Base-by-base conservation (phyloP, 1,284 basidiomycete genomes). In the Malassezia vespertilionis region DNA sequence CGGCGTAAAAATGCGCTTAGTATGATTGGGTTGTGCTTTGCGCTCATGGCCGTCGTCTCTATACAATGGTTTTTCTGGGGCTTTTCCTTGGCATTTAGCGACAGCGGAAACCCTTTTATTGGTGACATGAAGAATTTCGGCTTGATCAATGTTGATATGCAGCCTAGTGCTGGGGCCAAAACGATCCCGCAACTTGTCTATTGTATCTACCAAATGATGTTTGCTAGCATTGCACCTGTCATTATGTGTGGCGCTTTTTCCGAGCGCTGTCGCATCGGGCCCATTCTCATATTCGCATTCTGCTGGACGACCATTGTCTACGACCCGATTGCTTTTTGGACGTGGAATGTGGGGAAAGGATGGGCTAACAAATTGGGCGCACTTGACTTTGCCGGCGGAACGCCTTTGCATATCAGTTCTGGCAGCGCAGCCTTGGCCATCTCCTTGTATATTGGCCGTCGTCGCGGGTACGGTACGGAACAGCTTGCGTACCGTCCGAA, bases 251-350 rank as follows among this genome's bases (percentile, higher is more conserved):
- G 90, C 61, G 91, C 87, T 20, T 81, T 91, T 54, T 87, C 90
- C 18, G 91, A 96, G 71, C 86, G 88, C 44, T 81, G 81, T 14
- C 82, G 83, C 14, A 77, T 96, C 8, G 87, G 86, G 0, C 91
- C 90, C 2, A 74, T 87, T 50, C 75, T 91, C 40, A 78, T 90
- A 52, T 95, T 93, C 73, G 78, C 84, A 57, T 95, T 96, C 72
- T 69, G 82, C 51, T 97, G 91, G 89, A 76, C 83, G 10, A 95
- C 90, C 3, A 73, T 95, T 53, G 89, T 93, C 26, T 95, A 95
- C 74, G 62, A 57, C 52, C 69, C 67, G 26, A 59, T 70, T 39
- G 67, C 65, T 18, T 61, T 57, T 56, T 69, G 65, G 67, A 66
- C 68, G 1, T 71, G 69, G 69, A 69, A 63, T 53, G 47, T 53